Evolutionary conservation across 2,329 filamentous ascomycete species (phyloP), one percentile per base, ranked within the genome.

Genomic region (Clarireedia homoeocarpa): DNA sequence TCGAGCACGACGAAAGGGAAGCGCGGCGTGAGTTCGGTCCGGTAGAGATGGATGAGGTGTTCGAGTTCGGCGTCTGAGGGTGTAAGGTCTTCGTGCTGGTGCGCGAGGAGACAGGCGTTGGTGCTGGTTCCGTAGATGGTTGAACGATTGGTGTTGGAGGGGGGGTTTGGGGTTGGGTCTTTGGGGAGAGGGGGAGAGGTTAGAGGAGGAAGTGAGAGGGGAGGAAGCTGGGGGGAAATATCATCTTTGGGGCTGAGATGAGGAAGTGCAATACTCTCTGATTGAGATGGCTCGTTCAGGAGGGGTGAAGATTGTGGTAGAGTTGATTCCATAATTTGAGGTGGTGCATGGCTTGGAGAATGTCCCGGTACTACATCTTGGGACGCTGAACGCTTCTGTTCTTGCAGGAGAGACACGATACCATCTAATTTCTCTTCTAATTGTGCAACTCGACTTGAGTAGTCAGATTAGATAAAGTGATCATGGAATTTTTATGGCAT

Each of bases 391-490:
- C 26, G 7, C 6, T 51, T 51, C 36, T 55, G 38, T 26, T 39
- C 7, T 14, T 40, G 39, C 5, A 55, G 39, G 12, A 55, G 48
- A 5, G 40, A 34, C 15, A 55, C 53, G 12, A 55, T 55, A 1
- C 48, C 53, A 46, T 55, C 53, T 6, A 55, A 23, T 39, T 55
- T 55, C 12, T 45, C 27, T 30, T 55, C 53, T n/a, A 55, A 46
- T 34, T 46, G 20, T 20, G 53, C 47, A 26, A 46, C 48, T 51
- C 40, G 39, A 44, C 48, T 51, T 12, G 6, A 45, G 10, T 24
- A 6, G 4, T 26, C 6, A 17, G 9, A 26, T 42, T 34, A 42
- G 26, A 46, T 46, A 26, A 17, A 23, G 23, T 12, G 42, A 45
- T 9, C 40, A 17, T 20, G 3, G n/a, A 17, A 45, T 45, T 6